A percentile compares a stretch with the other conserved stretches of the same genome.
These are phyloP conservation scores for Aspergillus cejpii DNA, from an alignment of 2,329 filamentous ascomycete genomes.

Conservation along the genomic window DNA sequence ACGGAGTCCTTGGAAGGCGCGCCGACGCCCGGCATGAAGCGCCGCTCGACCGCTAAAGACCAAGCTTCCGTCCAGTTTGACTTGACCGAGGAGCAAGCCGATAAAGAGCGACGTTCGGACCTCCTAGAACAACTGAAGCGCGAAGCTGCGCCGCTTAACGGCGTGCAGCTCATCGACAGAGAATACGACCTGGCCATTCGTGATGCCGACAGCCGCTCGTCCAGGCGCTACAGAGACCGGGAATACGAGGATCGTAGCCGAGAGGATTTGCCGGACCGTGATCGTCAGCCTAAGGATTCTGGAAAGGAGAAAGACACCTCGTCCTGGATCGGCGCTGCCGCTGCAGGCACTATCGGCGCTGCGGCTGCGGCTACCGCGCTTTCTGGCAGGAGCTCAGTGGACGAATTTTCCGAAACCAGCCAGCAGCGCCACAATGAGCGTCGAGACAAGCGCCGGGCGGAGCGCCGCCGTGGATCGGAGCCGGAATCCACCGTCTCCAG, in stretches of 20 bases:
- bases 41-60: constrained; percentile 32
- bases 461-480: constrained; percentile 30
- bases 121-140: constrained; percentile 21
- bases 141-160: constrained; percentile 17
- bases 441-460: constrained; percentile 36
- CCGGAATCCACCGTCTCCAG: constrained; percentile 21
- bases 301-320: constrained; percentile 28
- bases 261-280: constrained; percentile 8
- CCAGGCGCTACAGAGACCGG: constrained; percentile 17
- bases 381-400: constrained; percentile 24
- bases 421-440: constrained; percentile 33
- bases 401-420: constrained; percentile 26
- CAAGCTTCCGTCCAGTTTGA: constrained; percentile 51
- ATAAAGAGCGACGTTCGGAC: constrained; percentile 40
- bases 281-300: not conserved
- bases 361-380: constrained; percentile 42
- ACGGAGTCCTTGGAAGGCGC: constrained; percentile 25
- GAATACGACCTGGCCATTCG: constrained; percentile 21
- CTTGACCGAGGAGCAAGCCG: constrained; percentile 51
- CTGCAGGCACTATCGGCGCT: constrained; percentile 47
- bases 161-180: constrained; percentile 24
- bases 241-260: constrained; percentile 17
- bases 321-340: constrained; percentile 36
- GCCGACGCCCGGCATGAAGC: constrained; percentile 23
- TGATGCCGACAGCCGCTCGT: constrained; percentile 14